Conservation (phyloP, 2,329 filamentous ascomycete species). For the Colletotrichum gloeosporioides region DNA sequence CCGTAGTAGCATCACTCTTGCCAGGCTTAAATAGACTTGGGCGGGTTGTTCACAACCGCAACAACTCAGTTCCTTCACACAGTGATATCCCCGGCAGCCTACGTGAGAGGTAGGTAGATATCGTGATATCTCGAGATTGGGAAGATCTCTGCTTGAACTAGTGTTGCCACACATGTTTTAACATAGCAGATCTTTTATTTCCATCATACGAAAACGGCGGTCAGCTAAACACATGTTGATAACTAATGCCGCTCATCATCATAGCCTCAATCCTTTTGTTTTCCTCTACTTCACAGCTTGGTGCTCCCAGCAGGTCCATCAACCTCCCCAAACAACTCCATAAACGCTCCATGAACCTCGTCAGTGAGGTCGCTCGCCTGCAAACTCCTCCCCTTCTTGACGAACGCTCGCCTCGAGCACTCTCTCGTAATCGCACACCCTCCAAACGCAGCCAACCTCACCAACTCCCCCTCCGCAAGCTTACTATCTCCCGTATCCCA, state of each 20-base stretch:
- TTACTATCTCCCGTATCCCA: slow-evolving; percentile 55
- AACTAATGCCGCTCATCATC: not conserved
- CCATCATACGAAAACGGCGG: not conserved
- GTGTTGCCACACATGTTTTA: not conserved
- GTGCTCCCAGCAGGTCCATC: slow-evolving; percentile 44
- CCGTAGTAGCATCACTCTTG: not conserved
- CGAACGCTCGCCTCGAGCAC: slow-evolving; percentile 86
- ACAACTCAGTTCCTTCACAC: no score
- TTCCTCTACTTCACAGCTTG: slow-evolving; percentile 33
- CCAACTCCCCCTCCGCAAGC: slow-evolving; percentile 61
- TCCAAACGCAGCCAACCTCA: slow-evolving; percentile 83
- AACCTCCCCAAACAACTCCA: slow-evolving; percentile 78
- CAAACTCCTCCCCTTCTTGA: slow-evolving; percentile 82
- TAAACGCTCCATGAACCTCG: slow-evolving; percentile 83
- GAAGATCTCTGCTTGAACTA: not conserved
- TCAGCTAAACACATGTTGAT: not conserved
- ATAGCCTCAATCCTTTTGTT: not conserved
- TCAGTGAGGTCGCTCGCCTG: slow-evolving; percentile 95
- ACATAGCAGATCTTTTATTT: not conserved
- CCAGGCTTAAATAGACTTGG: not conserved
- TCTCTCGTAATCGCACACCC: slow-evolving; percentile 89
- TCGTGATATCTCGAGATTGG: not conserved
- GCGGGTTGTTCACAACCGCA: not conserved
- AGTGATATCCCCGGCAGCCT: no score
- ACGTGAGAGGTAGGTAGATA: not conserved